Evolutionary conservation across 768 basidiomycete genomes (phyloP), one percentile per base, ranked within the genome.

Genomic region (Mycena venus): DNA sequence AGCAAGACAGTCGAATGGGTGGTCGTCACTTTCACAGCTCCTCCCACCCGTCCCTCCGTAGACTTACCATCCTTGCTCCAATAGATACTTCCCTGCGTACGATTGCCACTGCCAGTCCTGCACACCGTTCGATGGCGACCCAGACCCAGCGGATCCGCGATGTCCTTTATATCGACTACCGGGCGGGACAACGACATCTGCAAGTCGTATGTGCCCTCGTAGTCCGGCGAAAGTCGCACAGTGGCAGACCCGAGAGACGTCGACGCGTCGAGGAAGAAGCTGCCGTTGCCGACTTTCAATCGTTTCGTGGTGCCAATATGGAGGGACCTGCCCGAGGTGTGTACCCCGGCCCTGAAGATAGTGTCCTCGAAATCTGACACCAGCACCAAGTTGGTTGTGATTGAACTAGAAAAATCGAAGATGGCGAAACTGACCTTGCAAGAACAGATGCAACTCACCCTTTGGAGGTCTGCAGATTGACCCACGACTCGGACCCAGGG

Each of bases 151-250:
- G 73, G 73, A 40, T 74, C 73, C 5, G 1, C 3, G 3, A 32
- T n/a, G n/a, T n/a, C 42, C 36, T 0, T 1, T 0, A 21, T 21
- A 0, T 12, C 44, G 21, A 29, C 27, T 2, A 75, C 55, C 23
- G 2, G 17, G 21, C 27, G 44, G n/a, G n/a, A n/a, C n/a, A n/a
- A n/a, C 25, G 73, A 65, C 58, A 64, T 70, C 47, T n/a, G 63
- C 21, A 75, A 25, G 56, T 75, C 69, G 19, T 70, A 75, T 14
- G n/a, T 36, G 17, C 73, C 73, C 31, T 75, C 73, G 32, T 49
- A 75, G 6, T 51, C 40, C 11, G 68, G 25, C 17, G 29, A 15
- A 0, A 70, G 12, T 0, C 8, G 19, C 0, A 75, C 21, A 7
- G 29, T 23, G 1, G 58, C 68, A 8, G 68, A 47, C 0, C 44